Evolutionary conservation across 768 basidiomycete species (phyloP).

Genomic region (Tephrocybe sp.): DNA sequence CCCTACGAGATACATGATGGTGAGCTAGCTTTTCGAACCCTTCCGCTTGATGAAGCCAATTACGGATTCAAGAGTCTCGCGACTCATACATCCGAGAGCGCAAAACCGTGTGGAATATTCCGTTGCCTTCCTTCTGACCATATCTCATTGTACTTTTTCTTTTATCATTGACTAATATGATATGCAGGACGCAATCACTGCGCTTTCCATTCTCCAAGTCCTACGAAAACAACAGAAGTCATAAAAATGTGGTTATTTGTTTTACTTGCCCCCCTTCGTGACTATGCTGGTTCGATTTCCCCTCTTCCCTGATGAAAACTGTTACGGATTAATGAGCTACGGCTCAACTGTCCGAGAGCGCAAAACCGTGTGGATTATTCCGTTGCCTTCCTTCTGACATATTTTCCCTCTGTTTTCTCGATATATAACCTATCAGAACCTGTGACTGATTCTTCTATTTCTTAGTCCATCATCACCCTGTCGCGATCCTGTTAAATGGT

Average conservation of each 20-base stretch:
- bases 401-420: not conserved
- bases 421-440: not conserved
- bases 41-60: constrained; percentile 26
- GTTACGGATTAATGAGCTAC: constrained; percentile 19
- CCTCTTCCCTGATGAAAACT: constrained; percentile 5
- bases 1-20: too few species aligned
- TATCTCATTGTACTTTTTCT: not conserved
- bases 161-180: not conserved
- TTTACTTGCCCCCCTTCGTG: too few species aligned
- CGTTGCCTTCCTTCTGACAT: constrained; percentile 54
- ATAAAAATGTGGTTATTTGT: too few species aligned
- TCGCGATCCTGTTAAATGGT: too few species aligned
- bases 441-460: constrained; percentile 3
- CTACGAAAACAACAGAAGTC: too few species aligned
- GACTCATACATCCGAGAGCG: constrained; percentile 33
- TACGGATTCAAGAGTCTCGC: constrained; percentile 30
- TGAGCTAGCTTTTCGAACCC: too few species aligned
- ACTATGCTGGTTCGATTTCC: too few species aligned
- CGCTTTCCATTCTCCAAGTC: too few species aligned
- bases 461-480: too few species aligned
- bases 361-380: constrained; percentile 45
- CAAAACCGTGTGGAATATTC: constrained; percentile 46
- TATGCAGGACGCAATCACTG: too few species aligned
- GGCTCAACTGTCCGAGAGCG: constrained; percentile 19
- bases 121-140: constrained; percentile 66